phyloP scores from a whole-genome alignment of 2,329 filamentous ascomycete genomes.

The Gyromitra esculenta region DNA sequence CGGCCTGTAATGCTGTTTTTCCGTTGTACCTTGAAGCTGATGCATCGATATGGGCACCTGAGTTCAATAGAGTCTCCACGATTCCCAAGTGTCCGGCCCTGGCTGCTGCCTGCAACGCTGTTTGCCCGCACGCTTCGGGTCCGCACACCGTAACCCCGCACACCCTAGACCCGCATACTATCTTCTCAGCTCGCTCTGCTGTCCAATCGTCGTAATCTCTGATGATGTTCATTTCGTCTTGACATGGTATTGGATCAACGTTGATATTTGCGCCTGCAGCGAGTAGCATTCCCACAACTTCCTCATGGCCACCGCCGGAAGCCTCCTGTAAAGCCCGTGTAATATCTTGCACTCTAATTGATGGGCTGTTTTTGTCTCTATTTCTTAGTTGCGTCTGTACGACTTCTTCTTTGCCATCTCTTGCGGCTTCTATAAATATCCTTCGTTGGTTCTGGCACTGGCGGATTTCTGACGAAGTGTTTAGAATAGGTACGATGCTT shows the following conservation, averaged over 20 bases:
- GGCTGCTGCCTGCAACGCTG: conserved; percentile 5
- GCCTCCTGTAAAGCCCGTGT: conserved; percentile 9
- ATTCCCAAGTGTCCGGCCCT: not conserved
- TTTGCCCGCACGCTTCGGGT: not conserved
- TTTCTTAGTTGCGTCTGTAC: not conserved
- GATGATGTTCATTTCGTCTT: conserved; percentile 1
- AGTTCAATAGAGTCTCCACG: not conserved
- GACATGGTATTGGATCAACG: not conserved
- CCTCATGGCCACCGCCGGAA: conserved; percentile 12
- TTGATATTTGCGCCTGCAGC: conserved; percentile 11
- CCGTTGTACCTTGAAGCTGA: not conserved
- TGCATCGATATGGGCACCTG: not conserved
- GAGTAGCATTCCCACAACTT: not conserved
- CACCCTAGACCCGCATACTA: not conserved
- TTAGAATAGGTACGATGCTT: not conserved
- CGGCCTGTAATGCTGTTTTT: not conserved
- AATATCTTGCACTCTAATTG: conserved; percentile 12
- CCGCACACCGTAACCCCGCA: not conserved
- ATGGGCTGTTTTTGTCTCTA: not conserved
- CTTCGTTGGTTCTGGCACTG: not conserved
- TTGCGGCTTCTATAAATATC: not conserved
- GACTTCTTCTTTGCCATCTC: conserved; percentile 1
- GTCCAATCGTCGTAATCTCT: conserved; percentile 4
- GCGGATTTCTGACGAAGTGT: not conserved
- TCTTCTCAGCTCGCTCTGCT: not conserved